These are phyloP conservation scores for Pulveroboletus sp. DNA, from an alignment of 768 basidiomycete species.

Conservation along the genomic window DNA sequence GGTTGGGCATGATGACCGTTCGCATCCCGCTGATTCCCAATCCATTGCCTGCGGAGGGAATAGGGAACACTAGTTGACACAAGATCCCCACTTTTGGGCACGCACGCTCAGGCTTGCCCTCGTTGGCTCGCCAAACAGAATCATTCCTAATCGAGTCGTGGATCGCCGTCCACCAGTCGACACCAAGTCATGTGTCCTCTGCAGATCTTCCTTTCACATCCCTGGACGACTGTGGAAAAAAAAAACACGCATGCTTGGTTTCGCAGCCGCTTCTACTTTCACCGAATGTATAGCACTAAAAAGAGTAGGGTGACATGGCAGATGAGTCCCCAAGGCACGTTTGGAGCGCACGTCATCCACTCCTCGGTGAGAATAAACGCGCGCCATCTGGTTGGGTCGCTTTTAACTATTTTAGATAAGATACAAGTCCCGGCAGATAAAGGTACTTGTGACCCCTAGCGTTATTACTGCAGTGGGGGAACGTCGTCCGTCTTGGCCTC, in stretches of 20 bases:
- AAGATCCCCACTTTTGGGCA: too few relatives aligned
- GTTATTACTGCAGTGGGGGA: background rate
- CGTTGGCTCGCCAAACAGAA: background rate
- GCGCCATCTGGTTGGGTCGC: slow-evolving; percentile 1
- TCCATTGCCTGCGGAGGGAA: background rate
- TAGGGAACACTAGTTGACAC: background rate
- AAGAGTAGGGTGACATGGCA: background rate
- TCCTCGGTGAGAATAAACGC: background rate
- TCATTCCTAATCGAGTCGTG: background rate
- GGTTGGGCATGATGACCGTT: background rate
- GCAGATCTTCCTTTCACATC: too few relatives aligned
- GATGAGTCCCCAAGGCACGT: background rate
- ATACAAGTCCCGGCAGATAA: slow-evolving; percentile 3
- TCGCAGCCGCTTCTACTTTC: background rate
- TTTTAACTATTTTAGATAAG: background rate
- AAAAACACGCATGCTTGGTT: background rate
- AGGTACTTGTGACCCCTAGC: slow-evolving; percentile 6
- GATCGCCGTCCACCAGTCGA: background rate
- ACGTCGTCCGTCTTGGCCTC: background rate
- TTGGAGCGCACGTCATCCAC: background rate
- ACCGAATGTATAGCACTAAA: background rate
- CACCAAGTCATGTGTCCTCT: too few relatives aligned
- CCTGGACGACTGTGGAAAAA: background rate
- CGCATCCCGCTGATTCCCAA: background rate
- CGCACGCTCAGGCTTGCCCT: too few relatives aligned